Conservation (phyloP, 345 rosid genomes). For the Viola odorata region DNA sequence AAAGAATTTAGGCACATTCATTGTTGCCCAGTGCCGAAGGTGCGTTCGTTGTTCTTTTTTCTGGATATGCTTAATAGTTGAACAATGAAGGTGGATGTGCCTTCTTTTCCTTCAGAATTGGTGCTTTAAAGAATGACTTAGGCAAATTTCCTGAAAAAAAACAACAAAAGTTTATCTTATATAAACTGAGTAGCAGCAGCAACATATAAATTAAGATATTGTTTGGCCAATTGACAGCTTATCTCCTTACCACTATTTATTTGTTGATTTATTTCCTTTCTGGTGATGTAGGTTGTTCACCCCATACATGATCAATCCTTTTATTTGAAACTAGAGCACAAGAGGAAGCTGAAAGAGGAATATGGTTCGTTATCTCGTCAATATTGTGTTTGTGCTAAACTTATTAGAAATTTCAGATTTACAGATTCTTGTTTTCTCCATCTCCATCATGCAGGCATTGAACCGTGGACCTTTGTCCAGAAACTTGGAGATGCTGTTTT, state of each 20-base stretch:
- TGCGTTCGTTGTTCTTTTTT: slow-evolving; percentile 1
- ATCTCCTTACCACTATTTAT: no score
- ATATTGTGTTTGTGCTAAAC: not conserved
- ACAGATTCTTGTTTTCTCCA: not conserved
- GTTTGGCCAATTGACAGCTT: no score
- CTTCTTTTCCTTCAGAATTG: no score
- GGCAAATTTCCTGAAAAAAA: no score
- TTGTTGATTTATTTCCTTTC: not conserved
- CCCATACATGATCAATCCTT: slow-evolving; percentile 73
- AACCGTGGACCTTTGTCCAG: slow-evolving; percentile 63
- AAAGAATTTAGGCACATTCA: slow-evolving; percentile 63
- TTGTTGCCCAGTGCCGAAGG: slow-evolving; percentile 53
- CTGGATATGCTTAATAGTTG: no score
- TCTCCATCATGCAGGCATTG: slow-evolving; percentile 38
- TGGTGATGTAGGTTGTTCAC: slow-evolving; percentile 46
- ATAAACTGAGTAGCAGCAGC: no score
- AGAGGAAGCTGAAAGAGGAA: slow-evolving; percentile 66
- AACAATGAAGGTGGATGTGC: no score
- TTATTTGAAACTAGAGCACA: slow-evolving; percentile 51
- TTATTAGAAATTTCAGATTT: not conserved
- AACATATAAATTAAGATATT: no score
- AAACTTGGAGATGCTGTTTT: slow-evolving; percentile 60
- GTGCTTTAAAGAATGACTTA: no score
- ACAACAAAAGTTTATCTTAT: no score
- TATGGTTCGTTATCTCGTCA: slow-evolving; percentile 37